These are phyloP conservation scores for Diatrype stigma DNA, from an alignment of 2,329 filamentous ascomycete genomes.

Conservation along the genomic window DNA sequence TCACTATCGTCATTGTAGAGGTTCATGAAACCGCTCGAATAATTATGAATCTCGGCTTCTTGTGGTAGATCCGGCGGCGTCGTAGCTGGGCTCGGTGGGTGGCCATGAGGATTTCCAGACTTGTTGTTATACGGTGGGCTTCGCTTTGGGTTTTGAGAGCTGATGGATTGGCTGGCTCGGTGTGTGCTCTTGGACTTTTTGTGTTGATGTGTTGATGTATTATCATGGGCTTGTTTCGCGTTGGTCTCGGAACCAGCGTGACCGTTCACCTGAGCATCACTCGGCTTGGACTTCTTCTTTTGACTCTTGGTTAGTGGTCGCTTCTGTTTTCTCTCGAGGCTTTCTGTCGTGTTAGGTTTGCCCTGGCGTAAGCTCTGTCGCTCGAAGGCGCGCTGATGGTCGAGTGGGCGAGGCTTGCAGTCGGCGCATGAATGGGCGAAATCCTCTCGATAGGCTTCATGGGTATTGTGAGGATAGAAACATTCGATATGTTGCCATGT, in stretches of 20 bases:
- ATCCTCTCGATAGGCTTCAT: slow-evolving; percentile 65
- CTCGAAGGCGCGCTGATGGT: slow-evolving; percentile 70
- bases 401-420: slow-evolving; percentile 74
- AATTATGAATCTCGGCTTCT: slow-evolving; percentile 62
- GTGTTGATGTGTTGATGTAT: slow-evolving; percentile 50
- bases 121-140: slow-evolving; percentile 62
- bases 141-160: slow-evolving; percentile 62
- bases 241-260: slow-evolving; percentile 56
- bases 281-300: slow-evolving; percentile 82
- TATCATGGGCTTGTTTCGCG: slow-evolving; percentile 42
- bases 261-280: slow-evolving; percentile 63
- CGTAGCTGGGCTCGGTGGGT: slow-evolving; percentile 72
- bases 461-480: slow-evolving; percentile 75
- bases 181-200: slow-evolving; percentile 84
- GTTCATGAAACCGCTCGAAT: slow-evolving; percentile 70
- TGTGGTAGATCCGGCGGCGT: slow-evolving; percentile 63
- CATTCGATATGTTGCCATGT: slow-evolving; percentile 99
- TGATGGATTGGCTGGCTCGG: slow-evolving; percentile 71
- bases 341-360: slow-evolving; percentile 37
- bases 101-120: slow-evolving; percentile 51
- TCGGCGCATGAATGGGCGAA: slow-evolving; percentile 85
- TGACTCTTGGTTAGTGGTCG: slow-evolving; percentile 74
- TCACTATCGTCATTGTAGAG: slow-evolving; percentile 61
- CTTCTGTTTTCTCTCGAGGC: slow-evolving; percentile 66
- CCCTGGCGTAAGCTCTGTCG: slow-evolving; percentile 60